These are phyloP conservation scores for Mycena amicta DNA, from an alignment of 768 basidiomycete genomes.

Conservation along the genomic window DNA sequence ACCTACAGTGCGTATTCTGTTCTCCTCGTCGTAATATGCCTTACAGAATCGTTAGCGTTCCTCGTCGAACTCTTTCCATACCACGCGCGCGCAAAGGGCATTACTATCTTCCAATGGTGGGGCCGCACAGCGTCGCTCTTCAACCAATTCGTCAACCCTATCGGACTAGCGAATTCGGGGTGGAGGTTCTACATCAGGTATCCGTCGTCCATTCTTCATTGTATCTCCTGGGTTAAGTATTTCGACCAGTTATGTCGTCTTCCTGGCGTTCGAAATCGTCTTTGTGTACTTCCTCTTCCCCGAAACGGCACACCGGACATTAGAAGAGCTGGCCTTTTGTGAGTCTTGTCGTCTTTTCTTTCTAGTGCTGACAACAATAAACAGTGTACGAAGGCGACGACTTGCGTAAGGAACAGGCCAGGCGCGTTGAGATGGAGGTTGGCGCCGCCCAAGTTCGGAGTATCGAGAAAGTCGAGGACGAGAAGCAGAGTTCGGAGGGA, in stretches of 20 bases:
- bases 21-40: not conserved
- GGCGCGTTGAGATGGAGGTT: constrained; percentile 31
- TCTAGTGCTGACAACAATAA: not conserved
- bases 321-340: constrained; percentile 66
- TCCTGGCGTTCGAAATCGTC: constrained; percentile 53
- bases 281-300: constrained; percentile 67
- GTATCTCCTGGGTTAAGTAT: not conserved
- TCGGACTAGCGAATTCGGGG: constrained; percentile 57
- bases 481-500: not conserved
- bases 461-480: not conserved
- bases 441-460: not conserved
- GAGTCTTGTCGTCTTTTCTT: not conserved
- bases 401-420: constrained; percentile 28
- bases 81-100: constrained; percentile 62
- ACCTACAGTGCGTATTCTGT: constrained; percentile 47
- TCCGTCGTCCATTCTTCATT: not conserved
- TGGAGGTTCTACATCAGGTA: constrained; percentile 63
- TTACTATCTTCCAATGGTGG: constrained; percentile 63
- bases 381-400: constrained; percentile 35
- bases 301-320: constrained; percentile 54
- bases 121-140: constrained; percentile 57
- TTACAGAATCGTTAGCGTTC: constrained; percentile 43
- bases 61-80: constrained; percentile 72
- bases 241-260: constrained; percentile 44
- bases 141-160: constrained; percentile 67